Percentiles rank a stretch among this genome's conserved stretches.
These are phyloP conservation scores for Sanghuangporus sanghuang DNA, from an alignment of 1,284 basidiomycete species.

Conservation along the genomic window DNA sequence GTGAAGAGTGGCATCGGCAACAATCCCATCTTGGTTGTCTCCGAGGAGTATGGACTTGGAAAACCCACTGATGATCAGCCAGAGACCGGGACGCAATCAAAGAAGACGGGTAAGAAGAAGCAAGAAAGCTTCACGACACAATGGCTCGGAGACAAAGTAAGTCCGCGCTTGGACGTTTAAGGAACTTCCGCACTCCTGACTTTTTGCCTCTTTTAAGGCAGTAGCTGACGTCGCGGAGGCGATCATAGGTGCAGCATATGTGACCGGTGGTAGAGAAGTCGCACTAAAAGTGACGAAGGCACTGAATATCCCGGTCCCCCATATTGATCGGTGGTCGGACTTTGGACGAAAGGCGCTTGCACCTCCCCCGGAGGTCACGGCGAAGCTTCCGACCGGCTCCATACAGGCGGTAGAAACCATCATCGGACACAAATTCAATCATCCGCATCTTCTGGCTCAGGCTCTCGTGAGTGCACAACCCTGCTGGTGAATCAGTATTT, in stretches of 20 bases:
- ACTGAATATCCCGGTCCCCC: conserved; percentile 54
- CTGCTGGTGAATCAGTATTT: not conserved
- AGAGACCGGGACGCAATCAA: conserved; percentile 19
- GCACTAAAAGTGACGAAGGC: conserved; percentile 60
- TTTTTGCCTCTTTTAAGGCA: conserved; percentile 39
- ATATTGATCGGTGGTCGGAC: conserved; percentile 65
- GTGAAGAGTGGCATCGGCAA: not conserved
- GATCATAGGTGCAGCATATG: conserved; percentile 73
- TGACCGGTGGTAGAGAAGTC: conserved; percentile 59
- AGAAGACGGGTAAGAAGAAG: conserved; percentile 35
- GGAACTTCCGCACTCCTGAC: conserved; percentile 11
- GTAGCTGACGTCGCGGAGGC: conserved; percentile 80
- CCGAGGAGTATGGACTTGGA: not conserved
- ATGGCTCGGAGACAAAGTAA: conserved; percentile 73
- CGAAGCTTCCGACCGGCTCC: conserved; percentile 39
- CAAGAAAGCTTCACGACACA: conserved; percentile 43
- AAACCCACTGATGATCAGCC: conserved; percentile 9
- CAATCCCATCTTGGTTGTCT: not conserved
- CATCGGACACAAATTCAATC: conserved; percentile 54
- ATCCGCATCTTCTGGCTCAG: conserved; percentile 59
- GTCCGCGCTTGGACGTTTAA: not conserved
- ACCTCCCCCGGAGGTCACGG: conserved; percentile 36
- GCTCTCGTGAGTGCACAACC: conserved; percentile 51
- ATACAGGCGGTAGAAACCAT: conserved; percentile 55
- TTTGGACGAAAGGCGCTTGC: conserved; percentile 47